Evolutionary conservation across 2,329 filamentous ascomycete species (phyloP).

Genomic region (Colletotrichum caudatum): DNA sequence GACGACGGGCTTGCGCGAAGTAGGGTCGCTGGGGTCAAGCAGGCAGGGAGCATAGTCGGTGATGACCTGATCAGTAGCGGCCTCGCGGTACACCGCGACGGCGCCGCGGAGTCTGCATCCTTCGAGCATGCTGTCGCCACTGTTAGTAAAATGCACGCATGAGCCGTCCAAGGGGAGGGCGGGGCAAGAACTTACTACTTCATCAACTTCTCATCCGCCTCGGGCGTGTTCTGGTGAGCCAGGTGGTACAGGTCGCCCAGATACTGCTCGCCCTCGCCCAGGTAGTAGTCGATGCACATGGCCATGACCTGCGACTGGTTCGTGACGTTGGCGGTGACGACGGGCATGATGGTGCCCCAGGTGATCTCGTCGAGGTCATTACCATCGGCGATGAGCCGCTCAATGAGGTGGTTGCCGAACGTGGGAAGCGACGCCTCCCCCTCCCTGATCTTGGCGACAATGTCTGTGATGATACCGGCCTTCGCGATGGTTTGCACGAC

Average conservation of each 20-base stretch:
- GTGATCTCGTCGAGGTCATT: constrained; percentile 66
- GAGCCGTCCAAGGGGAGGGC: background rate
- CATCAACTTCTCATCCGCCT: constrained; percentile 61
- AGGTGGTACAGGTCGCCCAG: constrained; percentile 65
- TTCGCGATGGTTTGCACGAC: constrained; percentile 63
- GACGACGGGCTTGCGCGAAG: constrained; percentile 38
- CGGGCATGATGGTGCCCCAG: constrained; percentile 68
- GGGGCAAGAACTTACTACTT: constrained; percentile 48
- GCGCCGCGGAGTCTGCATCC: constrained; percentile 66
- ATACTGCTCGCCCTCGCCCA: constrained; percentile 62
- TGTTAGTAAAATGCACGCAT: constrained; percentile 12
- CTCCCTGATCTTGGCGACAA: constrained; percentile 60
- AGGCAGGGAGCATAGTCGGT: constrained; percentile 46
- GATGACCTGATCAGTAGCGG: constrained; percentile 50
- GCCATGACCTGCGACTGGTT: constrained; percentile 70
- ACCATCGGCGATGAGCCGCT: constrained; percentile 65
- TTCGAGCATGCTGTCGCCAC: constrained; percentile 61
- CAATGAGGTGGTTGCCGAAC: constrained; percentile 69
- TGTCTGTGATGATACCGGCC: constrained; percentile 60
- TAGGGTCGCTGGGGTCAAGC: constrained; percentile 41
- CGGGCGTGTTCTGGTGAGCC: constrained; percentile 60
- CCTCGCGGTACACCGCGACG: constrained; percentile 62
- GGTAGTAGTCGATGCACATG: constrained; percentile 71
- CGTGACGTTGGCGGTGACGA: constrained; percentile 66
- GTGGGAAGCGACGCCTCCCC: constrained; percentile 54